These are phyloP conservation scores for Capillidium heterosporum DNA, from an alignment of 371 early-diverging fungal genomes.

Conservation along the genomic window DNA sequence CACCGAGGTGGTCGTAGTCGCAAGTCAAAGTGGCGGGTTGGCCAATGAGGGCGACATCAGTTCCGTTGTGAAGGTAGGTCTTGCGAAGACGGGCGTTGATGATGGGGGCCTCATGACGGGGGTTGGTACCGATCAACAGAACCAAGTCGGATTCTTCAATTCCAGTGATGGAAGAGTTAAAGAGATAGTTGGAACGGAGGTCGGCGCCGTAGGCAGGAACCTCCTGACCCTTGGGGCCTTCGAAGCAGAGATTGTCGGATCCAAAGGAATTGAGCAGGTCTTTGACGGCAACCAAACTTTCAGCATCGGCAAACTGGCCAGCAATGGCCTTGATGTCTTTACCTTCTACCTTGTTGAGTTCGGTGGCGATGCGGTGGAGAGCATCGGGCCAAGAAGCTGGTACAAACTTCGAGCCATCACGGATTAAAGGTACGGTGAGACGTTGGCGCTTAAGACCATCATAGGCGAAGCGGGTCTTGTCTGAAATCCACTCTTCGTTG, in stretches of 20 bases:
- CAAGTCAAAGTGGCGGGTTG: constrained; percentile 62
- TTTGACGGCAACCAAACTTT: constrained; percentile 53
- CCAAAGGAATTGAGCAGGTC: constrained; percentile 78
- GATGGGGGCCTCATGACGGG: constrained; percentile 91
- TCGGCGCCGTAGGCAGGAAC: constrained; percentile 47
- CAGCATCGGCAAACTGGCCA: constrained; percentile 86
- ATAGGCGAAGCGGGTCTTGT: constrained; percentile 89
- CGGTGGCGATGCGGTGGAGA: constrained; percentile 46
- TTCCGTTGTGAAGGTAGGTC: constrained; percentile 64
- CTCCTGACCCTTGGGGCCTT: constrained; percentile 33
- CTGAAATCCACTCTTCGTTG: constrained; percentile 97
- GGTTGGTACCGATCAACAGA: constrained; percentile 85
- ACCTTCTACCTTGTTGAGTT: constrained; percentile 31
- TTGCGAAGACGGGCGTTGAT: constrained; percentile 90
- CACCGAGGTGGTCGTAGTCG: constrained; percentile 75
- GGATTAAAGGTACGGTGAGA: constrained; percentile 76
- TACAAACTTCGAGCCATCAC: constrained; percentile 67
- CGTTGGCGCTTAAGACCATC: constrained; percentile 93
- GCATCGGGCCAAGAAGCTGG: constrained; percentile 79
- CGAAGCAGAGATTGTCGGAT: constrained; percentile 67
- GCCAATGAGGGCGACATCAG: constrained; percentile 72
- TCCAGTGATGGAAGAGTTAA: constrained; percentile 71
- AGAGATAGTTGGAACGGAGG: constrained; percentile 75
- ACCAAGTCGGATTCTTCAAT: constrained; percentile 85
- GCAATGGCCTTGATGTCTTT: constrained; percentile 65